Percentiles rank a stretch among this genome's conserved stretches.
These are phyloP conservation scores for Helenozyma baotianmanensis DNA, from an alignment of 805 yeast genomes.

Conservation along the genomic window DNA sequence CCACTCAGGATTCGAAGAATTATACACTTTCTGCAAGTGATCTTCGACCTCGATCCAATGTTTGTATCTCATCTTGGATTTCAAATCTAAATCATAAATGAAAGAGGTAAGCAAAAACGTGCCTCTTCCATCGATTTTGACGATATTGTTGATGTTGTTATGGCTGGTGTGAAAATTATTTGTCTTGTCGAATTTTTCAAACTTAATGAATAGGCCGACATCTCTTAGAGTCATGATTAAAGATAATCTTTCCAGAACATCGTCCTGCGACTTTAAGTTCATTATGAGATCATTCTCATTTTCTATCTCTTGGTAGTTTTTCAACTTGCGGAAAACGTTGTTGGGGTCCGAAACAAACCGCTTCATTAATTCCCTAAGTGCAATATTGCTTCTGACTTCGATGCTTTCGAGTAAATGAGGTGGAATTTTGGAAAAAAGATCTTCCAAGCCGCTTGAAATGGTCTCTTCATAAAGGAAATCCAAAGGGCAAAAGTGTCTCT, in stretches of 20 bases:
- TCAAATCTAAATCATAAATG: slow-evolving; percentile 48
- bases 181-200: slow-evolving; percentile 24
- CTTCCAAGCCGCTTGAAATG: slow-evolving; percentile 8
- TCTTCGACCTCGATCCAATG: slow-evolving; percentile 46
- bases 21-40: slow-evolving; percentile 28
- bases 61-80: slow-evolving; percentile 37
- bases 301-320: slow-evolving; percentile 29
- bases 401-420: neutral
- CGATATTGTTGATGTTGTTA: slow-evolving; percentile 25
- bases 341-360: slow-evolving; percentile 1
- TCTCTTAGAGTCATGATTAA: slow-evolving; percentile 53
- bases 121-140: slow-evolving; percentile 19
- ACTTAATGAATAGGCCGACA: slow-evolving; percentile 47
- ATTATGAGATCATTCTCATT: slow-evolving; percentile 28
- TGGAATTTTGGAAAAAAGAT: slow-evolving; percentile 9
- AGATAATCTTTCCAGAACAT: slow-evolving; percentile 39
- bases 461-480: slow-evolving; percentile 9
- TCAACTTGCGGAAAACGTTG: slow-evolving; percentile 26
- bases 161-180: neutral
- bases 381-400: slow-evolving; percentile 3
- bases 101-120: slow-evolving; percentile 29
- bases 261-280: slow-evolving; percentile 24
- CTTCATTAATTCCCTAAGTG: slow-evolving; percentile 1
- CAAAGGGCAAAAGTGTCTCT: slow-evolving; percentile 15
- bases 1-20: slow-evolving; percentile 12